These are phyloP conservation scores for Pichia sp. DNA, from an alignment of 1,139 yeast species.

Conservation along the genomic window DNA sequence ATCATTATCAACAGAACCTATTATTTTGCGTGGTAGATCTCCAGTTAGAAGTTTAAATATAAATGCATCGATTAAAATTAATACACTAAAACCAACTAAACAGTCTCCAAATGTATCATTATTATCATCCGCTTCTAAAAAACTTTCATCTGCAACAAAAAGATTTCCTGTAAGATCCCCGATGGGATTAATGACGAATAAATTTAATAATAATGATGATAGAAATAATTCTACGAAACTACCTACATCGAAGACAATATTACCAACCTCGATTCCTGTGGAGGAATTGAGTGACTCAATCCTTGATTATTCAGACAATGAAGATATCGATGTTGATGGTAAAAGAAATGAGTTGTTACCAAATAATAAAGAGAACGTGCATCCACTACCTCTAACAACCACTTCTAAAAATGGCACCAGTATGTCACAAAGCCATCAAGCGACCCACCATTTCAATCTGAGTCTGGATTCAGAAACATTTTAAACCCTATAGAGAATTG, in stretches of 20 bases:
- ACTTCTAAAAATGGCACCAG: neutral
- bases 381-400: conserved; percentile 1
- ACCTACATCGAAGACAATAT: neutral
- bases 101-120: neutral
- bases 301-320: conserved; percentile 25
- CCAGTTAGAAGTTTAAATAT: conserved; percentile 19
- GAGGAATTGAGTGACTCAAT: conserved; percentile 27
- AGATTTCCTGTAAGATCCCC: too few species aligned
- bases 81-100: neutral
- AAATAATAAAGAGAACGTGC: conserved; percentile 1
- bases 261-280: conserved; percentile 14
- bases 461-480: conserved; percentile 26
- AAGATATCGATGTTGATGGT: conserved; percentile 3
- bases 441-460: conserved; percentile 10
- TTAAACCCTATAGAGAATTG: conserved; percentile 5
- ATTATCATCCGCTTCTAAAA: neutral
- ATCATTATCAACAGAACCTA: conserved; percentile 23
- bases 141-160: too few species aligned
- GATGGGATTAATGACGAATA: conserved; percentile 2
- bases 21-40: conserved; percentile 27
- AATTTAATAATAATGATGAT: neutral
- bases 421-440: neutral
- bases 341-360: conserved; percentile 2
- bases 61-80: conserved; percentile 8
- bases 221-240: neutral